phyloP scores from a whole-genome alignment of 1,139 yeast species.

The Scheffersomyces titani region DNA sequence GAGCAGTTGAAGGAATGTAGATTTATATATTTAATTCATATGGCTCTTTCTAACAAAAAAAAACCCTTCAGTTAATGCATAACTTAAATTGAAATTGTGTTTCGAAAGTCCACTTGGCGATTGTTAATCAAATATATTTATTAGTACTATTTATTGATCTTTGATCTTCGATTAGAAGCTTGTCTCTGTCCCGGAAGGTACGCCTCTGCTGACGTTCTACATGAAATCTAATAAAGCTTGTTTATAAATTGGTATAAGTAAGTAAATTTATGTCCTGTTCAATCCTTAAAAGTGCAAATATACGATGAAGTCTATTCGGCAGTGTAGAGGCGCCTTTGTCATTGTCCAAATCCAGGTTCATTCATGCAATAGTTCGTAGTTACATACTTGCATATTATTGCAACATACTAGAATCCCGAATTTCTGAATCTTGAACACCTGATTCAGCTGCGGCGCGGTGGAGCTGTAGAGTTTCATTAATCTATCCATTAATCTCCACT shows the following conservation, averaged over 20 bases:
- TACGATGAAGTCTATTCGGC: background rate
- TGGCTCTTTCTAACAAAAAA: background rate
- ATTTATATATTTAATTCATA: background rate
- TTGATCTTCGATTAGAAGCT: background rate
- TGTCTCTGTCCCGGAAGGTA: background rate
- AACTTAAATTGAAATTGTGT: background rate
- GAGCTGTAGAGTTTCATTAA: background rate
- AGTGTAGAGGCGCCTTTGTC: background rate
- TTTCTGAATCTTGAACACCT: background rate
- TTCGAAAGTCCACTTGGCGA: background rate
- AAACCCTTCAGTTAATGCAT: background rate
- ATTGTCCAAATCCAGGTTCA: background rate
- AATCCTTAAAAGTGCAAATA: background rate
- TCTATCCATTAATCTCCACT: background rate
- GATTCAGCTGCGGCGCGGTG: background rate
- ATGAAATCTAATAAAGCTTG: background rate
- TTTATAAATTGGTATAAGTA: background rate
- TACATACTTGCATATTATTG: background rate
- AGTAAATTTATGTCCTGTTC: background rate
- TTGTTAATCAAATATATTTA: no score
- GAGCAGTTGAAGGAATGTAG: background rate
- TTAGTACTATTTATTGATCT: background rate
- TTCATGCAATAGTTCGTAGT: background rate
- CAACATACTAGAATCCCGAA: background rate
- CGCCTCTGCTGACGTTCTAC: background rate